A percentile compares a stretch with the other conserved stretches of the same genome.
These are phyloP conservation scores for Ceratobasidium papillatum DNA, from an alignment of 1,284 basidiomycete species.

Conservation along the genomic window DNA sequence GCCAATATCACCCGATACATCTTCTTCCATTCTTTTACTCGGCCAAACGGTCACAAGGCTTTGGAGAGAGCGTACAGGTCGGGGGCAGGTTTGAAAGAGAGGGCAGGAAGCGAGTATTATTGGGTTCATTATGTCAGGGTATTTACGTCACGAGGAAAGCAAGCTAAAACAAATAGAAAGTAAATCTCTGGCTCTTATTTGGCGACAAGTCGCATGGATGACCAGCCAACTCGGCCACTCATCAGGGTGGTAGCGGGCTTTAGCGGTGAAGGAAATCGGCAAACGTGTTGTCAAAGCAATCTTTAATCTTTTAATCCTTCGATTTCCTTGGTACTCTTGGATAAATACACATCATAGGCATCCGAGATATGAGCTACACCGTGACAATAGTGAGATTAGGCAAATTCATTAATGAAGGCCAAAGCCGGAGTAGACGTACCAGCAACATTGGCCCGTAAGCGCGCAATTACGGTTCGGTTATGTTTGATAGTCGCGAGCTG, in stretches of 20 bases:
- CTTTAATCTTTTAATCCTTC: constrained; percentile 67
- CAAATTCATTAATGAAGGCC: constrained; percentile 54
- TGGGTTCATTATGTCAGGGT: constrained; percentile 3
- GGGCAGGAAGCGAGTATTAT: not conserved
- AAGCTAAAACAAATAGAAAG: not conserved
- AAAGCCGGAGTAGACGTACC: constrained; percentile 49
- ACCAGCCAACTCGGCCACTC: not conserved
- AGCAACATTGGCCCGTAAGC: constrained; percentile 58
- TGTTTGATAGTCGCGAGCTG: constrained; percentile 77
- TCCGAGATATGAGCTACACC: constrained; percentile 24
- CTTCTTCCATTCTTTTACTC: constrained; percentile 13
- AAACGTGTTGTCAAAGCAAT: not conserved
- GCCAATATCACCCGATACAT: constrained; percentile 33
- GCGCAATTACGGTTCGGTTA: constrained; percentile 72
- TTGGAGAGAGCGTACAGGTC: not conserved
- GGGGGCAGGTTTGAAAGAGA: not conserved
- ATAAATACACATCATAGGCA: constrained; percentile 59
- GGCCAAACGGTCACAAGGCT: not conserved
- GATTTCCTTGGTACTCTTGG: constrained; percentile 66
- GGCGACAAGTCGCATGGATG: too few relatives aligned
- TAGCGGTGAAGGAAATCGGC: not conserved
- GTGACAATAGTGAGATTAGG: too few relatives aligned
- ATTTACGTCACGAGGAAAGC: constrained; percentile 6
- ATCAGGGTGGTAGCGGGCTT: not conserved
- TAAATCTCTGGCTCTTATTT: not conserved